Evolutionary conservation across 73 alveolate genomes (phyloP).

Genomic region (Paramecium primaurelia): DNA sequence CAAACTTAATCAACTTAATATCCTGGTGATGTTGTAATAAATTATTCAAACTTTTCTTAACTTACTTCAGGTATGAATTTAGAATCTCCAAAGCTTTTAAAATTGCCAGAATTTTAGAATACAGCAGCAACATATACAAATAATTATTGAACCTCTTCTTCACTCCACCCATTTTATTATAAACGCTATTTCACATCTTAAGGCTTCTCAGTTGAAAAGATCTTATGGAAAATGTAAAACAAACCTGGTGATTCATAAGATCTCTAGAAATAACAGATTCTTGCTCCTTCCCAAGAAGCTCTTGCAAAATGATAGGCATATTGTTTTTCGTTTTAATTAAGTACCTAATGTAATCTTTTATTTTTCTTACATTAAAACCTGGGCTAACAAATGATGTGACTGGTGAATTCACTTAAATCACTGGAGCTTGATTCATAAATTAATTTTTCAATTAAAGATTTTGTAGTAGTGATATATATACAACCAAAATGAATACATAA

Average conservation of each 20-base stretch:
- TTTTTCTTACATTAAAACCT: slow-evolving; percentile 21
- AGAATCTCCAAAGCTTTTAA: slow-evolving; percentile 72
- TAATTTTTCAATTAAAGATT: neutral
- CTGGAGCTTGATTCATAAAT: neutral
- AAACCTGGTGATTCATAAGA: slow-evolving; percentile 96
- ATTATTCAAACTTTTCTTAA: slow-evolving; percentile 67
- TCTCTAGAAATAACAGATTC: slow-evolving; percentile 79
- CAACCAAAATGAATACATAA: neutral
- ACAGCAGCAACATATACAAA: slow-evolving; percentile 81
- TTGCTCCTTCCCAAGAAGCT: slow-evolving; percentile 96
- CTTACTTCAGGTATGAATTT: slow-evolving; percentile 87
- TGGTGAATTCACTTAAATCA: neutral
- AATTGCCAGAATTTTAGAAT: slow-evolving; percentile 88
- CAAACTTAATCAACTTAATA: slow-evolving; percentile 57
- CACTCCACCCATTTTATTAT: slow-evolving; percentile 65
- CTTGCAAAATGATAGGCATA: slow-evolving; percentile 86
- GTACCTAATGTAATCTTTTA: neutral
- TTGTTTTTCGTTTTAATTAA: slow-evolving; percentile 74
- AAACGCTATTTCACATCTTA: slow-evolving; percentile 62
- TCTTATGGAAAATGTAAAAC: slow-evolving; percentile 83
- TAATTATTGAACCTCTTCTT: slow-evolving; percentile 66
- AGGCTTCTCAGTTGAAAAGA: slow-evolving; percentile 60
- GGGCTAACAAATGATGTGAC: neutral
- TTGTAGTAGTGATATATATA: neutral
- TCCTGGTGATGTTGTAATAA: slow-evolving; percentile 63